A percentile compares a stretch with the other conserved stretches of the same genome.
Evolutionary conservation across 805 yeast species (phyloP).

Genomic region (Saturnispora serradocipensis): DNA sequence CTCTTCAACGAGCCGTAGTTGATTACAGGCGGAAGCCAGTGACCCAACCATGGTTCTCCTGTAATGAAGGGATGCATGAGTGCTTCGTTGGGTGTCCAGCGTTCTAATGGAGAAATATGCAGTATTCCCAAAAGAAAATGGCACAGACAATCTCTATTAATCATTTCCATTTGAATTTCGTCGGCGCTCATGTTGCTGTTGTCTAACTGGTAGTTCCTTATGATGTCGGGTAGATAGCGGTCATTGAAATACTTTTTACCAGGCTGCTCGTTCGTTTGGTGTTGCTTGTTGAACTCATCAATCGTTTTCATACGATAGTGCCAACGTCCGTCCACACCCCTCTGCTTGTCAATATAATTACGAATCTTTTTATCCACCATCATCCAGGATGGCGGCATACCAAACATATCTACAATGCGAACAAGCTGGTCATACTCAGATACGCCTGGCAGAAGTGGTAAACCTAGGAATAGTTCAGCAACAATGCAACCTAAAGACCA

Average conservation of each 20-base stretch:
- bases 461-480: constrained; percentile 76
- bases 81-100: constrained; percentile 98
- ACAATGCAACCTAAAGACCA: constrained; percentile 98
- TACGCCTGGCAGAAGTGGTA: constrained; percentile 82
- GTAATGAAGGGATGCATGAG: constrained; percentile 83
- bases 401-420: constrained; percentile 75
- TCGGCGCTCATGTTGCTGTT: constrained; percentile 44
- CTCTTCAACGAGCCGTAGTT: constrained; percentile 9
- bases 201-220: constrained; percentile 65
- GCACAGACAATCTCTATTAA: constrained; percentile 57
- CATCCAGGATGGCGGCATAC: constrained; percentile 93
- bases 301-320: constrained; percentile 28
- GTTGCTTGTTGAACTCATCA: constrained; percentile 45
- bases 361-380: constrained; percentile 80
- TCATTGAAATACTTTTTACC: constrained; percentile 74
- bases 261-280: constrained; percentile 57
- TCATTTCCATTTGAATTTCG: constrained; percentile 60
- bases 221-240: constrained; percentile 57
- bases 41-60: constrained; percentile 43
- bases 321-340: constrained; percentile 28
- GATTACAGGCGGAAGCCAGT: constrained; percentile 40
- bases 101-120: constrained; percentile 80
- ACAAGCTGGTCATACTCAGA: constrained; percentile 86
- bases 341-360: constrained; percentile 41
- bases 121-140: constrained; percentile 75